Evolutionary conservation across 2,329 filamentous ascomycete genomes (phyloP), one percentile per base, ranked within the genome.

Genomic region (Fusarium nanum): DNA sequence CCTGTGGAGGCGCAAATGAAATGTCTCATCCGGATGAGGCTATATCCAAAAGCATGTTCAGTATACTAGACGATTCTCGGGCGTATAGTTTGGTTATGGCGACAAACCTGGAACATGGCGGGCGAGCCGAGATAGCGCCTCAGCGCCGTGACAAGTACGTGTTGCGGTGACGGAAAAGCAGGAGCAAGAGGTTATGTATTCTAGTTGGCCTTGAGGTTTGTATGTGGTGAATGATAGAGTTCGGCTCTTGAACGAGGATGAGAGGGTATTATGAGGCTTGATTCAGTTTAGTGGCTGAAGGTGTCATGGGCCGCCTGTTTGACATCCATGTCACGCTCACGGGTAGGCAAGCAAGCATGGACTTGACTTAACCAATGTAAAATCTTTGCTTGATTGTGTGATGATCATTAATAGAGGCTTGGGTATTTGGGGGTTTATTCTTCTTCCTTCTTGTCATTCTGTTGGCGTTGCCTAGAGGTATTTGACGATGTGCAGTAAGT

Each of bases 1-100:
- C 56, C 94, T 90, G 81, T 97, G 94, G 69, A 92, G 85, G 67
- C 94, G 92, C 53, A 97, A 85, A 69, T 89, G 92, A 78, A 97
- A 92, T 68, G 88, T 87, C 78, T 94, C 90, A 78, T 90, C 88
- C 42, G 90, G 91, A 76, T 91, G 87, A 71, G 86, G 86, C 87
- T 89, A 75, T 20, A 37, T 44, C 37, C 18, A 34, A 40, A 30
- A 23, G 18, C 7, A 41, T 55, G 47, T 32, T 76, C 42, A 75
- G 73, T 23, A 61, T 22, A 9, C 20, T 20, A 49, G 37, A n/a
- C 7, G 16, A 40, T 20, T 23, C n/a, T 40, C 14, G 37, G 23
- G 22, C 14, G 10, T 22, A 48, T 16, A 50, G 14, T 50, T 44
- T 40, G 44, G n/a, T 47, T 45, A 40, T 16, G 49, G 40, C 30